phyloP scores from a whole-genome alignment of 2,329 filamentous ascomycete species.

The Trichoderma breve region DNA sequence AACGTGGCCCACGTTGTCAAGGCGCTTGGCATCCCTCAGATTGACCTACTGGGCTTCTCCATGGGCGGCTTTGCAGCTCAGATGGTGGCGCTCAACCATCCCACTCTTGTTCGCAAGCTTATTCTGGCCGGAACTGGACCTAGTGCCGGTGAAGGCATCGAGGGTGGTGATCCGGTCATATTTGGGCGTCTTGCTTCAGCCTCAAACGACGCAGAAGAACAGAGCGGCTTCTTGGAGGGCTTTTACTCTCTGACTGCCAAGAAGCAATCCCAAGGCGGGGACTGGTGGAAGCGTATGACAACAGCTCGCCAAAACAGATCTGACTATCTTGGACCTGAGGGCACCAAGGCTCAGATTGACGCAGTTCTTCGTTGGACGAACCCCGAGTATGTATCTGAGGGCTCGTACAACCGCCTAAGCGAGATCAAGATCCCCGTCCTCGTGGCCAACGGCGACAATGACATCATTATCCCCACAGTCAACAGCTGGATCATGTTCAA shows the following conservation, averaged over 20 bases:
- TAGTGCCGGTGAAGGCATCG: slow-evolving; percentile 6
- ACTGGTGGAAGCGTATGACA: slow-evolving; percentile 3
- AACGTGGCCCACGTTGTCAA: background rate
- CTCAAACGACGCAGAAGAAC: slow-evolving; percentile 3
- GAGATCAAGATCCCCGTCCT: slow-evolving; percentile 11
- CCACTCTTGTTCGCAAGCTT: background rate
- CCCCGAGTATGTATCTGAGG: background rate
- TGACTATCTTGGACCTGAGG: background rate
- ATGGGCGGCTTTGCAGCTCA: slow-evolving; percentile 11
- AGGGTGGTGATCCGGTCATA: background rate
- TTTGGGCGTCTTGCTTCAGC: background rate
- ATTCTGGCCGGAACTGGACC: slow-evolving; percentile 9
- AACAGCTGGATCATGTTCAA: slow-evolving; percentile 15
- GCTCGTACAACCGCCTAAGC: background rate
- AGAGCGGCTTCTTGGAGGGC: background rate
- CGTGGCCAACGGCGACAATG: slow-evolving; percentile 5
- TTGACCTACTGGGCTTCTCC: slow-evolving; percentile 3
- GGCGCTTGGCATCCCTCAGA: background rate
- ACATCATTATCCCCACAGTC: slow-evolving; percentile 9
- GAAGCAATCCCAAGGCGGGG: background rate
- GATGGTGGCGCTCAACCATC: slow-evolving; percentile 3
- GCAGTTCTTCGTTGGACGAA: background rate
- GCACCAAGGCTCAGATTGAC: background rate
- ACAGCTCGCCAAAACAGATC: background rate
- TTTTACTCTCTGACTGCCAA: slow-evolving; percentile 1